These are phyloP conservation scores for Quaeritorhiza haematococci DNA, from an alignment of 371 early-diverging fungal species.

Conservation along the genomic window DNA sequence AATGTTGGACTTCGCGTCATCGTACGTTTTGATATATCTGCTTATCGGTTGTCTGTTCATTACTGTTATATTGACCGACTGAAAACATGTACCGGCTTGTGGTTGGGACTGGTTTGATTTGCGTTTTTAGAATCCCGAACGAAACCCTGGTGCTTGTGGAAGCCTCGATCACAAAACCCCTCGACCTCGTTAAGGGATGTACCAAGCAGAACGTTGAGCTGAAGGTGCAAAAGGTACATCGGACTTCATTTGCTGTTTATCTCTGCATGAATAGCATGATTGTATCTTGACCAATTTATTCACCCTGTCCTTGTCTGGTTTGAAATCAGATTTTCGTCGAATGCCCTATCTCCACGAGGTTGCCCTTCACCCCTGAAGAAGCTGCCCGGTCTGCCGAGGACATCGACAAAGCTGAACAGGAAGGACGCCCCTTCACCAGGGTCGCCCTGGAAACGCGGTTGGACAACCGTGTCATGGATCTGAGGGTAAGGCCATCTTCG, in stretches of 20 bases:
- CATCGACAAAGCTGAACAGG: conserved; percentile 26
- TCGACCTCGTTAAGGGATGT: conserved; percentile 85
- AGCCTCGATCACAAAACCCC: conserved; percentile 72
- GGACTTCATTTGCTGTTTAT: too few relatives aligned
- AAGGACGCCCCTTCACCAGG: conserved; percentile 62
- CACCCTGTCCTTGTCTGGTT: too few relatives aligned
- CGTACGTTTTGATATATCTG: conserved; percentile 33
- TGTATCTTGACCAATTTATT: too few relatives aligned
- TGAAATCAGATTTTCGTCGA: too few relatives aligned
- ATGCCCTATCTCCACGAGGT: too few relatives aligned
- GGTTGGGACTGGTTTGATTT: too few relatives aligned
- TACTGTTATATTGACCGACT: not conserved
- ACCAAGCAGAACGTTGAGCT: conserved; percentile 89
- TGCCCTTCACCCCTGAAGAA: conserved; percentile 96
- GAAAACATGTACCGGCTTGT: conserved; percentile 3
- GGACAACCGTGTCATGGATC: conserved; percentile 94
- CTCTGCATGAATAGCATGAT: too few relatives aligned
- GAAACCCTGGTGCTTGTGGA: conserved; percentile 89
- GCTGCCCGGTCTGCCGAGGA: conserved; percentile 86
- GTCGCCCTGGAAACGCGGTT: conserved; percentile 93
- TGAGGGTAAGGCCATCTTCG: conserved; percentile 60
- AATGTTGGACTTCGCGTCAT: conserved; percentile 87
- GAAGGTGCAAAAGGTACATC: too few relatives aligned
- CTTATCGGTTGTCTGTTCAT: conserved; percentile 2
- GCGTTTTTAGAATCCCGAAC: conserved; percentile 56